A percentile compares a stretch with the other conserved stretches of the same genome.
These are phyloP conservation scores for Coriaria nepalensis DNA, from an alignment of 306 rosid species.

Conservation along the genomic window DNA sequence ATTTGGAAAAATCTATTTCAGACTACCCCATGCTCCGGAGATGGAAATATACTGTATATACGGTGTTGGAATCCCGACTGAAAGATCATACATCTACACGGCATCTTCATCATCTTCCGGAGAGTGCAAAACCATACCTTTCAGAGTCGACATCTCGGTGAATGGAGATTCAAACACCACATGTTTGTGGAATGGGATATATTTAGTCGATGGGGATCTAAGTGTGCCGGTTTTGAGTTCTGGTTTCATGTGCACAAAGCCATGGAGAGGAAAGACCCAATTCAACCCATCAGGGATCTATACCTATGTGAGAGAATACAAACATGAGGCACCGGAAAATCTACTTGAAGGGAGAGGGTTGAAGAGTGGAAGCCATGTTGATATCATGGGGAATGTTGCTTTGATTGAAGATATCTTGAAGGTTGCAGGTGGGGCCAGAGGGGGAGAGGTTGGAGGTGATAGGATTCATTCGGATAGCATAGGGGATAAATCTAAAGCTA, in stretches of 20 bases:
- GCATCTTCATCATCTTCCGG: slow-evolving; percentile 20
- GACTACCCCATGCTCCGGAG: slow-evolving; percentile 58
- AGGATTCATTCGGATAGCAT: slow-evolving; percentile 44
- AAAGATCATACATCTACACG: slow-evolving; percentile 42
- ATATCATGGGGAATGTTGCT: slow-evolving; percentile 45
- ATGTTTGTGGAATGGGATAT: slow-evolving; percentile 29
- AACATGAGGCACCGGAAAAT: slow-evolving; percentile 30
- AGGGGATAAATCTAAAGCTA: slow-evolving; percentile 39
- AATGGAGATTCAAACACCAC: slow-evolving; percentile 23
- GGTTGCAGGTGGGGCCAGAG: slow-evolving; percentile 56
- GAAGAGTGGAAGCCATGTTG: slow-evolving; percentile 38
- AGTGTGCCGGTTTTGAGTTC: slow-evolving; percentile 46
- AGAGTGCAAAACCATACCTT: slow-evolving; percentile 42
- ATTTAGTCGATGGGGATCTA: slow-evolving; percentile 56
- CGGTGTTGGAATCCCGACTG: slow-evolving; percentile 57
- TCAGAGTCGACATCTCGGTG: slow-evolving; percentile 36
- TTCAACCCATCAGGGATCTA: slow-evolving; percentile 60
- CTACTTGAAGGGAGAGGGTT: slow-evolving; percentile 39
- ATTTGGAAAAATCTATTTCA: slow-evolving; percentile 19
- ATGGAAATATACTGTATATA: slow-evolving; percentile 70
- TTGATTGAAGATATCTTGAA: slow-evolving; percentile 48
- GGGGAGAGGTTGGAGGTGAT: slow-evolving; percentile 54
- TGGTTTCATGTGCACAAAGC: slow-evolving; percentile 77
- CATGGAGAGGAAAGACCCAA: slow-evolving; percentile 61
- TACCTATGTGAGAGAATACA: slow-evolving; percentile 50